A percentile compares a stretch with the other conserved stretches of the same genome.
These are phyloP conservation scores for Olyra latifolia DNA, from an alignment of 176 grass and related monocot species.

Conservation along the genomic window DNA sequence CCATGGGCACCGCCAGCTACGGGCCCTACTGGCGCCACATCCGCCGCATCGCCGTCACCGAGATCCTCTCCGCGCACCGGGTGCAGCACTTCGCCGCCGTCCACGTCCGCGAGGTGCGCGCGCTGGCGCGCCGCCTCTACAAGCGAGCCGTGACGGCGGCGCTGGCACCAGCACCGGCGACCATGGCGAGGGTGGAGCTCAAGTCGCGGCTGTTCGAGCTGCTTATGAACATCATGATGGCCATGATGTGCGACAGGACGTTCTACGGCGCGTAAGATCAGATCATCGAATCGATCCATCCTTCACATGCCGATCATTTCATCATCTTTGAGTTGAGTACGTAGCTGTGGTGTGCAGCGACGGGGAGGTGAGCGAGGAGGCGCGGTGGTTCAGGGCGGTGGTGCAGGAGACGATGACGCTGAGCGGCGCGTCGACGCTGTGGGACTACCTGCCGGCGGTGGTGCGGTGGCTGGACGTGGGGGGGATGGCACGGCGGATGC, in stretches of 20 bases:
- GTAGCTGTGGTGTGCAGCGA: background rate
- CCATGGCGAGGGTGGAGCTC: conserved; percentile 30
- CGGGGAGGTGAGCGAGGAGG: conserved; percentile 29
- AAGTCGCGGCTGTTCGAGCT: conserved; percentile 44
- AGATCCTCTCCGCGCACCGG: conserved; percentile 15
- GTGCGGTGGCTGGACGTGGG: conserved; percentile 28
- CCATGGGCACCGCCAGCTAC: conserved; percentile 29
- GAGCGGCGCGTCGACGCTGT: conserved; percentile 17
- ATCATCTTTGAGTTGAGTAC: too few species aligned
- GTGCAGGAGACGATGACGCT: conserved; percentile 43
- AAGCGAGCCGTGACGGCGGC: background rate
- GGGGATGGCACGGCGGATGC: background rate
- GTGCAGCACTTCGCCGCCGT: conserved; percentile 21
- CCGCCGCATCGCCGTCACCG: conserved; percentile 37
- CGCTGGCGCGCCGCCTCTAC: conserved; percentile 7
- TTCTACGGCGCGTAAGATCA: conserved; percentile 7
- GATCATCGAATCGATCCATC: background rate
- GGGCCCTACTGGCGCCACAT: conserved; percentile 33
- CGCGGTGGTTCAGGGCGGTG: conserved; percentile 39
- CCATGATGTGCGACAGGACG: conserved; percentile 32
- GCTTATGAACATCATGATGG: conserved; percentile 37
- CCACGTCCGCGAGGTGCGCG: conserved; percentile 10
- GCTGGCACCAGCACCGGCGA: too few species aligned
- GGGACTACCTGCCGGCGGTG: conserved; percentile 26
- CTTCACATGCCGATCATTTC: too few species aligned